Conservation (phyloP, 495 filamentous ascomycete species). For the Penicillium steckii region DNA sequence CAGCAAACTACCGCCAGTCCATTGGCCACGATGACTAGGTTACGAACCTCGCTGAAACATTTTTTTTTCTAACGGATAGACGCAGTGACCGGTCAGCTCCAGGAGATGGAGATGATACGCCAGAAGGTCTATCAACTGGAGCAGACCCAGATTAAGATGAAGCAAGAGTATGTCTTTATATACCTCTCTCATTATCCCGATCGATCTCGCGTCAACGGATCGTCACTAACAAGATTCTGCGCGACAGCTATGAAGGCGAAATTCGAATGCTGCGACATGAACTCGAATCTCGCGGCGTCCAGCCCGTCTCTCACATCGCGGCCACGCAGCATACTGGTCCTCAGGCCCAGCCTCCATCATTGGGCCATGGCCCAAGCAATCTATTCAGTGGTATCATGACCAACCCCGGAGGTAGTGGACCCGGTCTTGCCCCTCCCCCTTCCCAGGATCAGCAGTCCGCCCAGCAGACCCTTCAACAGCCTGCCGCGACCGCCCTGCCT, state of each 20-base stretch:
- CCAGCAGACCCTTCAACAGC: conserved; percentile 57
- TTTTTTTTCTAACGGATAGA: conserved; percentile 29
- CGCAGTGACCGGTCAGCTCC: conserved; percentile 78
- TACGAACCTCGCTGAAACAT: conserved; percentile 27
- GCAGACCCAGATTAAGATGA: conserved; percentile 79
- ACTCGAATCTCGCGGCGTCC: conserved; percentile 81
- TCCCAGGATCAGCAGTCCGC: conserved; percentile 64
- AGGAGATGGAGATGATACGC: conserved; percentile 90
- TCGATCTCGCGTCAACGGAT: not conserved
- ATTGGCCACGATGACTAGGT: conserved; percentile 14
- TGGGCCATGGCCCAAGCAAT: conserved; percentile 89
- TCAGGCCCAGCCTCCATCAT: conserved; percentile 78
- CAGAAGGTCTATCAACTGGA: conserved; percentile 90
- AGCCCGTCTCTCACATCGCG: conserved; percentile 61
- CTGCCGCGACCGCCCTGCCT: conserved; percentile 57
- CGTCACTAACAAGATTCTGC: conserved; percentile 5
- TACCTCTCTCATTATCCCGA: not conserved
- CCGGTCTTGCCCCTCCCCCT: conserved; percentile 82
- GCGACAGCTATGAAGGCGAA: conserved; percentile 85
- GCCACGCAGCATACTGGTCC: conserved; percentile 72
- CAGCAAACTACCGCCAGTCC: conserved; percentile 11
- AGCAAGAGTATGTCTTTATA: conserved; percentile 69
- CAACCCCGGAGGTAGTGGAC: conserved; percentile 80
- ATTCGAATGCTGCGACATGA: conserved; percentile 81
- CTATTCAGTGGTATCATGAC: conserved; percentile 96